phyloP scores from a whole-genome alignment of 495 filamentous ascomycete species.

The Podospora pseudoanserina region DNA sequence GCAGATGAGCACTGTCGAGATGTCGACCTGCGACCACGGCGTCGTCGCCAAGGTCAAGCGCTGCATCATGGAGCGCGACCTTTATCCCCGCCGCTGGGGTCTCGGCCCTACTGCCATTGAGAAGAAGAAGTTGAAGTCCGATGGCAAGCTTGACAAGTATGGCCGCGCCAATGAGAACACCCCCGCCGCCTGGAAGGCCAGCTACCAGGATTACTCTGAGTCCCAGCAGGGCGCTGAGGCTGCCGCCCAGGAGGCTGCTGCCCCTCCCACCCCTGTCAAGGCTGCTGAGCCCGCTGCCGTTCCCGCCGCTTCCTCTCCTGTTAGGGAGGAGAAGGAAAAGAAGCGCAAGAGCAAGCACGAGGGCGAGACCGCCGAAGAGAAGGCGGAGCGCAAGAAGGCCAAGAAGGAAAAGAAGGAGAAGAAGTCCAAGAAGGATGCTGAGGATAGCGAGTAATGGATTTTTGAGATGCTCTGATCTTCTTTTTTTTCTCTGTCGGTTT shows the following conservation, averaged over 20 bases:
- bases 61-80: conserved; percentile 95
- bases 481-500: conserved; percentile 6
- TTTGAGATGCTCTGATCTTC: conserved; percentile 9
- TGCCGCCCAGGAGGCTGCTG: conserved; percentile 38
- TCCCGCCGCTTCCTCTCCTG: conserved; percentile 41
- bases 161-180: conserved; percentile 88
- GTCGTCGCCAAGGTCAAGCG: conserved; percentile 97
- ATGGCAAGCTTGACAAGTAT: conserved; percentile 95
- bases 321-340: conserved; percentile 69
- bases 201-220: conserved; percentile 83
- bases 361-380: conserved; percentile 72
- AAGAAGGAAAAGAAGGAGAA: conserved; percentile 71
- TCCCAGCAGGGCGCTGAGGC: conserved; percentile 35
- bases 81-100: conserved; percentile 94
- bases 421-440: conserved; percentile 52
- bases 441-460: conserved; percentile 39
- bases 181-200: conserved; percentile 70
- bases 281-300: conserved; percentile 40
- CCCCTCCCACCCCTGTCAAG: conserved; percentile 26
- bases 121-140: conserved; percentile 99
- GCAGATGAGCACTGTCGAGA: conserved; percentile 62
- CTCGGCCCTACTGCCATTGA: conserved; percentile 82
- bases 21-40: conserved; percentile 90
- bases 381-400: conserved; percentile 68
- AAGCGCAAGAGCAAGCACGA: conserved; percentile 75